Evolutionary conservation across 1,284 basidiomycete genomes (phyloP).

Genomic region (Paramarasmius palmivorus): DNA sequence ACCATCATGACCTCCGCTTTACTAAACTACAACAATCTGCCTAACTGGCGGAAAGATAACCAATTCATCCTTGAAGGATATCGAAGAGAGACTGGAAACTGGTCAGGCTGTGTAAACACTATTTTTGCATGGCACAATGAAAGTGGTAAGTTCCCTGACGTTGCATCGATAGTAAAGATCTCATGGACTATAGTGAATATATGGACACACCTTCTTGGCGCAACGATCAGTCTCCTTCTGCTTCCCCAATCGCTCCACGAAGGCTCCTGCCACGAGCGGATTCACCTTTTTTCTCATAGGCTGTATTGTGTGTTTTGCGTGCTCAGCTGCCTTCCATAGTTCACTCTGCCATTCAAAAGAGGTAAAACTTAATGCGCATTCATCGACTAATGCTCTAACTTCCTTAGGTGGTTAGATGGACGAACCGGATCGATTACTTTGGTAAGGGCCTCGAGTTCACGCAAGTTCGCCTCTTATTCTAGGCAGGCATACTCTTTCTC

Average conservation of each 20-base stretch:
- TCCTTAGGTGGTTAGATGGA: slow-evolving; percentile 12
- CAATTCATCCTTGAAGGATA: slow-evolving; percentile 16
- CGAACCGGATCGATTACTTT: slow-evolving; percentile 20
- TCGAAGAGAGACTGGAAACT: slow-evolving; percentile 11
- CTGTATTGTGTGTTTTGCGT: slow-evolving; percentile 12
- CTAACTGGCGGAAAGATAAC: slow-evolving; percentile 16
- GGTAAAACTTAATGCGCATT: neutral
- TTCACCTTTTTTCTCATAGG: slow-evolving; percentile 12
- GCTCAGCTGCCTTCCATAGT: slow-evolving; percentile 14
- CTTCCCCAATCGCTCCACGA: neutral
- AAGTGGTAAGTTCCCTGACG: slow-evolving; percentile 6
- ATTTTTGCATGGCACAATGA: slow-evolving; percentile 16
- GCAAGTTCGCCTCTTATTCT: neutral
- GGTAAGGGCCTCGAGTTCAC: slow-evolving; percentile 1
- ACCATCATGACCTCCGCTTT: neutral
- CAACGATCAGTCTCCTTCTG: slow-evolving; percentile 3
- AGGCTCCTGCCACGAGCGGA: slow-evolving; percentile 2
- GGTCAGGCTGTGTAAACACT: slow-evolving; percentile 3
- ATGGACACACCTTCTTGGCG: slow-evolving; percentile 17
- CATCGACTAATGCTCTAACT: neutral
- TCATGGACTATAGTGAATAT: slow-evolving; percentile 12
- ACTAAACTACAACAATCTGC: slow-evolving; percentile 8
- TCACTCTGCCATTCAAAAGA: slow-evolving; percentile 15
- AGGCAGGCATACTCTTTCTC: slow-evolving; percentile 15
- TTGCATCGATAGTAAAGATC: neutral